These are phyloP conservation scores for Diplodia sapinea DNA, from an alignment of 2,329 filamentous ascomycete genomes.

Conservation along the genomic window DNA sequence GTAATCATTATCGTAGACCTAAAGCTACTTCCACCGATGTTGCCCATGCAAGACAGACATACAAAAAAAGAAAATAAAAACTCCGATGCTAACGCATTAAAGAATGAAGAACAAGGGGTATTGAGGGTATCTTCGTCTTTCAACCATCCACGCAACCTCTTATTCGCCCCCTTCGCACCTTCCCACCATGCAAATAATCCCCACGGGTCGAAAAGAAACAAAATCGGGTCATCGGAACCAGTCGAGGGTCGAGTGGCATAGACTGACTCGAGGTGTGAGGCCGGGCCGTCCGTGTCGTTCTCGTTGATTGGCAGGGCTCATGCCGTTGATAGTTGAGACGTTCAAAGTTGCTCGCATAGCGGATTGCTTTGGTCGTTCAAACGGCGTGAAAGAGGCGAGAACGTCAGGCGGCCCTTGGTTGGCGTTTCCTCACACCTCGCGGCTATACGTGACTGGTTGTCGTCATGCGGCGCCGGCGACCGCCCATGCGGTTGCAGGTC, in stretches of 20 bases:
- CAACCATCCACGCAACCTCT: conserved; percentile 6
- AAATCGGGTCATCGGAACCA: conserved; percentile 3
- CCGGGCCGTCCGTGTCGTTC: background rate
- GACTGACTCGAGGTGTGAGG: conserved; percentile 18
- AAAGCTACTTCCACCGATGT: conserved; percentile 8
- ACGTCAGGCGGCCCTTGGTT: background rate
- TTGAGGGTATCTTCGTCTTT: conserved; percentile 29
- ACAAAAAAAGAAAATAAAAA: conserved; percentile 5
- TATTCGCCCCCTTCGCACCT: background rate
- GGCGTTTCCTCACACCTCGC: conserved; percentile 29
- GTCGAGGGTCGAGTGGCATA: conserved; percentile 1
- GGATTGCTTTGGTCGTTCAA: background rate
- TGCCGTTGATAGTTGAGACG: background rate
- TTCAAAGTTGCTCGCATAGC: background rate
- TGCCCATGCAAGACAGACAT: background rate
- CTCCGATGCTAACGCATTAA: conserved; percentile 20
- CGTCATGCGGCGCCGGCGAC: conserved; percentile 43
- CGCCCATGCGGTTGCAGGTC: conserved; percentile 54
- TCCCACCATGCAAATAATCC: background rate
- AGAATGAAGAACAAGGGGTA: conserved; percentile 23
- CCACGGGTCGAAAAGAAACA: background rate
- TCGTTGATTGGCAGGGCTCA: background rate
- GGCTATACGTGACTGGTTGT: conserved; percentile 39
- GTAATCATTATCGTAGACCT: conserved; percentile 24
- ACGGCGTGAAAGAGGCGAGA: background rate